A percentile compares a stretch with the other conserved stretches of the same genome.
Evolutionary conservation across 202 grass and related monocot genomes (phyloP).

Genomic region (Hordeum pubiflorum): DNA sequence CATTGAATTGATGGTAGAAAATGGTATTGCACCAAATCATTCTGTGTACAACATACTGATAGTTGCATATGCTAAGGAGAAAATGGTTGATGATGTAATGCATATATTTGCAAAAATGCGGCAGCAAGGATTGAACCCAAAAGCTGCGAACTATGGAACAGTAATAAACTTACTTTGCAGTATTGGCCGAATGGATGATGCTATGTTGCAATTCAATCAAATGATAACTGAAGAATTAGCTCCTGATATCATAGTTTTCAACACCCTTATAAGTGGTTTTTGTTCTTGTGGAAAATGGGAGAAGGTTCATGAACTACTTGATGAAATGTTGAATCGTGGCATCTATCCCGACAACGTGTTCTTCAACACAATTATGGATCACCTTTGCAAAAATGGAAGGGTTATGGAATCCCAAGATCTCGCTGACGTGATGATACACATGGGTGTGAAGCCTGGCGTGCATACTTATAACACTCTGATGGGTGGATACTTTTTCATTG

Average conservation of each 20-base stretch:
- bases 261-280: constrained; percentile 24
- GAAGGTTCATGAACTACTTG: constrained; percentile 27
- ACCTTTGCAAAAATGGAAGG: constrained; percentile 43
- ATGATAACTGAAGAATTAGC: constrained; percentile 12
- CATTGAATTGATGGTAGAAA: too few species aligned
- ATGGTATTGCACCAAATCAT: too few species aligned
- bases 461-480: constrained; percentile 45
- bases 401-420: constrained; percentile 37
- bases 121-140: too few species aligned
- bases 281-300: constrained; percentile 28
- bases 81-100: too few species aligned
- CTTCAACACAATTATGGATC: constrained; percentile 44
- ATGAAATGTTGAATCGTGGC: constrained; percentile 42
- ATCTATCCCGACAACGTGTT: constrained; percentile 33
- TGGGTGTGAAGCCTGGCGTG: constrained; percentile 18
- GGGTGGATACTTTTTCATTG: constrained; percentile 23
- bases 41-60: too few species aligned
- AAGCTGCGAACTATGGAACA: too few species aligned
- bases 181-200: not conserved
- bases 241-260: constrained; percentile 21
- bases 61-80: too few species aligned
- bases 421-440: constrained; percentile 18
- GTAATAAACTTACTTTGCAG: too few species aligned
- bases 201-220: not conserved
- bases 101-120: too few species aligned